Base-by-base conservation (phyloP, 306 rosid genomes). In the Senna siamea region DNA sequence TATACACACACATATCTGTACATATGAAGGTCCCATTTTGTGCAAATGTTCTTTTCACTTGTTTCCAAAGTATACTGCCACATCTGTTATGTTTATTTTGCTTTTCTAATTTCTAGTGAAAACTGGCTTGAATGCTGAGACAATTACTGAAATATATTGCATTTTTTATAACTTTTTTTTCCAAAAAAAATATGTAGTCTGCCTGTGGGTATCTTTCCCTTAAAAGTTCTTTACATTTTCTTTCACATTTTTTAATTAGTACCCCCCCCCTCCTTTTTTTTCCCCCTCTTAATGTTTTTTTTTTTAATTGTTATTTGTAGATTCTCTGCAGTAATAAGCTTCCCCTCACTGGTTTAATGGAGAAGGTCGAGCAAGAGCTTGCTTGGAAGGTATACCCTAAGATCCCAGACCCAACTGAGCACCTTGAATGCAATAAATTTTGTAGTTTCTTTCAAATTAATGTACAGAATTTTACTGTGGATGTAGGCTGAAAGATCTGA, bases 361-460 rank as follows among this genome's bases (percentile, higher is more conserved):
- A 91, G 79, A 94, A 88, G 82, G 94, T 91, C n/a, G 98, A 94
- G 83, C 96, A 91, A 75, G 98, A 94, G 91, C 97, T 94, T 84
- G 85, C 87, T 46, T 84, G 96, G 96, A 94, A 94, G 98, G 98
- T 93, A 82, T 74, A 50, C 60, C 50, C 19, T 75, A 50, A 67
- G 67, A 58, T 61, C 64, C 23, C n/a, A n/a, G n/a, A n/a, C n/a
- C n/a, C 76, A 52, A 70, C 64, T 56, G 73, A 72, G 65, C 64
- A 44, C 37, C 50, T 76, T 50, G n/a, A 47, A 10, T 54, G 69
- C 74, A 54, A 44, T 75, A 47, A 65, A 76, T 61, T 73, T 38
- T 84, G 23, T 66, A 23, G 20, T 69, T 72, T 73, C 40, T 18
- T 73, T 54, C 43, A 48, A 68, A 44, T 17, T 62, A 10, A 62